Base-by-base conservation (phyloP, 768 basidiomycete genomes). In the Lactifluus rugatus region DNA sequence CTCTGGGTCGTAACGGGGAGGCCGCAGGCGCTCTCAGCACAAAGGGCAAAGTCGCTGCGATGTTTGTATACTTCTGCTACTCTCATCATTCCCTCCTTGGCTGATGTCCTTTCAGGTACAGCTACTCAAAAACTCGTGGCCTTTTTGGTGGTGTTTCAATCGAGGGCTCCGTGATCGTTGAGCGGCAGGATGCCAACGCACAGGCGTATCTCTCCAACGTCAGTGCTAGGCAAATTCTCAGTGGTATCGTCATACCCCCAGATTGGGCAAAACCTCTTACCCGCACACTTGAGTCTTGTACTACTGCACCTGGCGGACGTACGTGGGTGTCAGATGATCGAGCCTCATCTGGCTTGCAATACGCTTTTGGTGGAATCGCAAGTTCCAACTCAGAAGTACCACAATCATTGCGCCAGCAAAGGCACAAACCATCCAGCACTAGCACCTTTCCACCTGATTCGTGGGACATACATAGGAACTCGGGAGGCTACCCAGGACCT, bases 1-100 rank as follows among this genome's bases (percentile, higher is more conserved):
- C 95, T 10, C 74, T 98, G 0, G 95, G 95, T 21, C 84, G 95
- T 28, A 97, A 93, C 67, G 90, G 89, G n/a, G 95, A 98, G 73
- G 95, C 93, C 3, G 77, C 77, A 2, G 93, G 92, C 17, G 76
- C 90, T 0, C 62, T 98, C 46, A 96, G 83, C 66, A 79, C 88
- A 1, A 87, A 82, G 50, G 94, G 94, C 47, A 89, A 85, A 67
- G 74, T 96, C 5, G 90, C 95, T 5, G 93, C 93, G 36, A 96
- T 98, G 93, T 93, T 65, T 62, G 74, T 61, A 9, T 9, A 32
- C 17, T 52, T 47, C 23, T 13, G 50, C 54, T 28, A 19, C n/a
- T 14, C 14, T 31, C 26, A 19, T 34, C 32, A 44, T 34, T 21
- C 34, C 47, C 34, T 26, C 41, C 41, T 45, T 37, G 50, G 45